A percentile compares a stretch with the other conserved stretches of the same genome.
Evolutionary conservation across 352 stramenopile genomes (phyloP).

Genomic region (Globisporangium nodosum): DNA sequence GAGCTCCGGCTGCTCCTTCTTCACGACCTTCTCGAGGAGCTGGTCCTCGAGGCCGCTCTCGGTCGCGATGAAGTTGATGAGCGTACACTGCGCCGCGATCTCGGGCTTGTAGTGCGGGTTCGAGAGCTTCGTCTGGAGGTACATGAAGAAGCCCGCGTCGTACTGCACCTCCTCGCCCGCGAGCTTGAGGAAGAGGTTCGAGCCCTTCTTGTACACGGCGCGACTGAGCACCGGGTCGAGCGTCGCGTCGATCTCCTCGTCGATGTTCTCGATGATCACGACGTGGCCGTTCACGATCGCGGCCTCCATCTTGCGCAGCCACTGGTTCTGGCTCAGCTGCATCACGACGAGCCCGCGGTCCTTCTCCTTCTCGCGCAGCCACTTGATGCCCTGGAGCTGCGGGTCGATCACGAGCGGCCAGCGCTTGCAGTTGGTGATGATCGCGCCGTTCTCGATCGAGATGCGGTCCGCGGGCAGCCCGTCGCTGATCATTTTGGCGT

Average conservation of each 20-base stretch:
- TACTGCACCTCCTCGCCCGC: slow-evolving; percentile 96
- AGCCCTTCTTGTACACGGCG: slow-evolving; percentile 95
- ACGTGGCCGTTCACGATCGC: slow-evolving; percentile 95
- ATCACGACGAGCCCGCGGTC: slow-evolving; percentile 89
- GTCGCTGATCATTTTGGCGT: slow-evolving; percentile 97
- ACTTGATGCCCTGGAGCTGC: slow-evolving; percentile 98
- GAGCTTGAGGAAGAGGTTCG: slow-evolving; percentile 92
- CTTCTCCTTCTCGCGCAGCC: slow-evolving; percentile 95
- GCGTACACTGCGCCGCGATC: slow-evolving; percentile 93
- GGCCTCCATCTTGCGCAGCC: slow-evolving; percentile 91
- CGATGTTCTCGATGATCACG: slow-evolving; percentile 97
- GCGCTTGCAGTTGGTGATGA: slow-evolving; percentile 96
- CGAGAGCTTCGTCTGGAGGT: slow-evolving; percentile 95
- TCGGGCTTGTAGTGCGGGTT: slow-evolving; percentile 99
- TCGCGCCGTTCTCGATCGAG: slow-evolving; percentile 96
- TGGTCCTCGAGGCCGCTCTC: slow-evolving; percentile 95
- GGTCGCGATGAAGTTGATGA: slow-evolving; percentile 99
- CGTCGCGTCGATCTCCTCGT: slow-evolving; percentile 95
- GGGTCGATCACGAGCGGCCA: slow-evolving; percentile 98
- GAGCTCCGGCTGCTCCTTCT: slow-evolving; percentile 93
- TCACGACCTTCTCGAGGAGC: slow-evolving; percentile 94
- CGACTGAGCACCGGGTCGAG: slow-evolving; percentile 94
- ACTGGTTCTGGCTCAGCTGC: slow-evolving; percentile 95
- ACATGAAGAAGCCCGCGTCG: slow-evolving; percentile 94
- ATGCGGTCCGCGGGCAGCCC: slow-evolving; percentile 96